Conservation (phyloP, 1,284 basidiomycete genomes). For the Rhodofomes roseus region DNA sequence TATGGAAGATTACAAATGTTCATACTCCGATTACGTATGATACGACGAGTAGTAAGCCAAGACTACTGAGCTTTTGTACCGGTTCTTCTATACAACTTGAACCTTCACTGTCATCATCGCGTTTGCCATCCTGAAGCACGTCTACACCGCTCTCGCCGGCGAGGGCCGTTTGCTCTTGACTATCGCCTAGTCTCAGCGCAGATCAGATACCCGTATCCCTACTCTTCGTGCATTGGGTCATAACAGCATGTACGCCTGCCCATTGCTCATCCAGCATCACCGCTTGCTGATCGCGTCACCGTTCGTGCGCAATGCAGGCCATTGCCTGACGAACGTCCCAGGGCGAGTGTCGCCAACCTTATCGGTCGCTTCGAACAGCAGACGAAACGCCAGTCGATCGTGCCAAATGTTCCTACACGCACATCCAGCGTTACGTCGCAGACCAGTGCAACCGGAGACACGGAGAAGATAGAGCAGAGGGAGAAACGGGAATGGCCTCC, state of each 20-base stretch:
- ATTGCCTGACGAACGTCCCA: slow-evolving; percentile 77
- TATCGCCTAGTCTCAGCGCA: background rate
- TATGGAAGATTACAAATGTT: too few species aligned
- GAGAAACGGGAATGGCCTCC: slow-evolving; percentile 80
- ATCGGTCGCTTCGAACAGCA: slow-evolving; percentile 80
- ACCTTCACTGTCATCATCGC: slow-evolving; percentile 5
- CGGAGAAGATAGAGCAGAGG: slow-evolving; percentile 57
- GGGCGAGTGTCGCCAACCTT: slow-evolving; percentile 77
- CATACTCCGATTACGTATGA: too few species aligned
- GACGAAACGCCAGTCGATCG: slow-evolving; percentile 52
- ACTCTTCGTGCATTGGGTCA: background rate
- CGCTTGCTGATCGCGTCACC: slow-evolving; percentile 13
- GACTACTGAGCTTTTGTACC: background rate
- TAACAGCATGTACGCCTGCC: slow-evolving; percentile 19
- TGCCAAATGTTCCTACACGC: slow-evolving; percentile 38
- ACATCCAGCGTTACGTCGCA: slow-evolving; percentile 57
- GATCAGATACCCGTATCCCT: background rate
- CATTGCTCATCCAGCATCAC: slow-evolving; percentile 5
- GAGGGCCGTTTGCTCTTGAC: slow-evolving; percentile 16
- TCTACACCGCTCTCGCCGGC: slow-evolving; percentile 22
- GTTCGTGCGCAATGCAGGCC: slow-evolving; percentile 45
- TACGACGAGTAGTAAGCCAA: background rate
- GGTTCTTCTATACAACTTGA: background rate
- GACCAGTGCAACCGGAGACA: slow-evolving; percentile 46
- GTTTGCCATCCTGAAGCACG: background rate